Evolutionary conservation across 2,329 filamentous ascomycete genomes (phyloP).

Genomic region (Fusarium vanettenii): DNA sequence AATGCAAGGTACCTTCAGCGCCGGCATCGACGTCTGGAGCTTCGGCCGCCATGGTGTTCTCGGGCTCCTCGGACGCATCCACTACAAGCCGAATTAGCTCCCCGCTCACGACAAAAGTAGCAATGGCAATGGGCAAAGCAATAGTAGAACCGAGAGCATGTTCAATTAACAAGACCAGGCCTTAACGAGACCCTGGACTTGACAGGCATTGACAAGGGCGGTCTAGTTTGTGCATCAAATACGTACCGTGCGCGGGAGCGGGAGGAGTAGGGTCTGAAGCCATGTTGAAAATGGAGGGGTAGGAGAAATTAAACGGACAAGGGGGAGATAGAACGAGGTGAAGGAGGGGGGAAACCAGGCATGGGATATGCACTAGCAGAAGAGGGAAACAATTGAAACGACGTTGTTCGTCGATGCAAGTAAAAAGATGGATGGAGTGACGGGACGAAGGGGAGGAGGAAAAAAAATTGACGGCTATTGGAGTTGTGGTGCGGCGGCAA

Average conservation of each 20-base stretch:
- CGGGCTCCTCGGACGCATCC: conserved; percentile 39
- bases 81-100: conserved; percentile 28
- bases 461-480: conserved; percentile 47
- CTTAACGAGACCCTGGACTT: conserved; percentile 19
- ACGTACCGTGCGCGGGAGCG: conserved; percentile 43
- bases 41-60: conserved; percentile 41
- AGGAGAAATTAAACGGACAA: conserved; percentile 31
- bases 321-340: conserved; percentile 16
- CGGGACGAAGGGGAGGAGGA: conserved; percentile 40
- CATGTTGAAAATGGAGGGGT: conserved; percentile 44
- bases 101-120: neutral
- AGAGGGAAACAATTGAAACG: conserved; percentile 39
- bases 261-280: conserved; percentile 47
- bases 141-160: neutral
- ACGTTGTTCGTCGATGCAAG: conserved; percentile 37
- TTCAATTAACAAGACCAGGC: conserved; percentile 14
- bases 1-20: conserved; percentile 48
- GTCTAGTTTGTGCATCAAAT: conserved; percentile 30
- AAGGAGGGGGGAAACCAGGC: conserved; percentile 37
- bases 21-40: conserved; percentile 45
- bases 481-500: conserved; percentile 42
- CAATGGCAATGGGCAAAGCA: neutral
- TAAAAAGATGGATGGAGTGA: conserved; percentile 18
- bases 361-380: conserved; percentile 43
- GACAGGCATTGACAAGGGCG: conserved; percentile 33